Percentiles rank a stretch among this genome's conserved stretches.
These are phyloP conservation scores for Asterophora lycoperdoides DNA, from an alignment of 768 basidiomycete species.

Conservation along the genomic window DNA sequence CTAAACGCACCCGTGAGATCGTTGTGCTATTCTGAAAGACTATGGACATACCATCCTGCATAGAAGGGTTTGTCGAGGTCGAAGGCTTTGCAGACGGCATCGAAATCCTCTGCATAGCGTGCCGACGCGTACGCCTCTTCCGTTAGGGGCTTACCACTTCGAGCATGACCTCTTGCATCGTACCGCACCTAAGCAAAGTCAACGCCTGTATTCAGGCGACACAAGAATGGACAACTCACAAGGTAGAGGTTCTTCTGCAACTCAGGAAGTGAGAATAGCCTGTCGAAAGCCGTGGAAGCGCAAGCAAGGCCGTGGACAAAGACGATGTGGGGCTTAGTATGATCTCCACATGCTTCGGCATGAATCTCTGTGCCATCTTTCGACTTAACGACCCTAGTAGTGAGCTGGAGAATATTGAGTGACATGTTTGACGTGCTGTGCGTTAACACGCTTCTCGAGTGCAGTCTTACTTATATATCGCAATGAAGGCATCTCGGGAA, in stretches of 20 bases:
- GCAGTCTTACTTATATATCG: neutral
- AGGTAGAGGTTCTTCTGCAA: slow-evolving; percentile 10
- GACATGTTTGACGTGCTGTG: slow-evolving; percentile 1
- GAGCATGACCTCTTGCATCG: slow-evolving; percentile 31
- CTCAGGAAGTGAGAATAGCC: slow-evolving; percentile 10
- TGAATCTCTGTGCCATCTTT: slow-evolving; percentile 12
- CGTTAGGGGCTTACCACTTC: slow-evolving; percentile 29
- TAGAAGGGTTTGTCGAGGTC: slow-evolving; percentile 26
- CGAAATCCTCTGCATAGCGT: slow-evolving; percentile 31
- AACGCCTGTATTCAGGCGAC: neutral
- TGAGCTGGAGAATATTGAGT: neutral
- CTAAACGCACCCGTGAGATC: neutral
- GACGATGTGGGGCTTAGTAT: slow-evolving; percentile 10
- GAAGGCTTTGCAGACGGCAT: slow-evolving; percentile 27
- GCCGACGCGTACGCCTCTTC: slow-evolving; percentile 24
- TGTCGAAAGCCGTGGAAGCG: slow-evolving; percentile 9
- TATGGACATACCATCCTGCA: slow-evolving; percentile 27
- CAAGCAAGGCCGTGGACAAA: slow-evolving; percentile 13
- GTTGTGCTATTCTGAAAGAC: neutral
- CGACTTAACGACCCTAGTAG: slow-evolving; percentile 11
- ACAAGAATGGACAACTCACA: neutral
- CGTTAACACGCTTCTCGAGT: neutral
- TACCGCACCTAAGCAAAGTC: slow-evolving; percentile 26
- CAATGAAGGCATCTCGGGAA: neutral
- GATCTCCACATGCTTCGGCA: slow-evolving; percentile 13